Evolutionary conservation across 371 early-diverging fungal species (phyloP), one percentile per base, ranked within the genome.

Genomic region (Rhizopus delemar): DNA sequence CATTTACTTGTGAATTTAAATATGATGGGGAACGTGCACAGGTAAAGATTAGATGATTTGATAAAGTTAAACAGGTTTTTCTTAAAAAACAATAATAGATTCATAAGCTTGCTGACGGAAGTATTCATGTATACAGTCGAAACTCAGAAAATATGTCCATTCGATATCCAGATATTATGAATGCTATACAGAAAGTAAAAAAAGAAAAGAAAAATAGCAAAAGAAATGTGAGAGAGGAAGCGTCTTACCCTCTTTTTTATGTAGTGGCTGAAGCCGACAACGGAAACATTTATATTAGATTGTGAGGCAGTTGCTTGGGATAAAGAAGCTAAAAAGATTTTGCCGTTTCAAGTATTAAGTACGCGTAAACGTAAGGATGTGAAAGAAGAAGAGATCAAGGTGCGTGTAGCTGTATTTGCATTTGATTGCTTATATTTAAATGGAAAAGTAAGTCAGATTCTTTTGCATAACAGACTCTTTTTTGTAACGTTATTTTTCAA

Each of bases 1-100:
- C 82, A 1, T 99, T 99, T 65, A 95, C 97, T 3, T 99, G 98
- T 63, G 99, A 99, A 76, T 99, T 90, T 80, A 99, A 99, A 76
- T 99, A 99, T 70, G 99, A 99, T 68, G 99, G 99, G 22, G 99
- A 99, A 82, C 87, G 99, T 52, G 97, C 97, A 15, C 99, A 99
- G 86, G 90, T 91, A 64, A 38, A 39, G 16, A 1, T 39, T 38
- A 2, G 5, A 8, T 38, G 13, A 11, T 5, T 13, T 5, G 13
- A 11, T 8, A 38, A 38, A 38, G 4, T 38, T 11, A 34, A 13
- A 13, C 15, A 9, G 1, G 13, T 34, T 49, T 8, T 22, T 50
- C 11, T 12, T 50, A 50, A 52, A 9, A 38, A 36, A n/a, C 8
- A 13, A 16, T 32, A 11, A n/a, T 60, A 86, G 87, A 92, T 97